phyloP scores from a whole-genome alignment of 1,284 basidiomycete species.

The Cutaneotrichosporon cavernicola region DNA sequence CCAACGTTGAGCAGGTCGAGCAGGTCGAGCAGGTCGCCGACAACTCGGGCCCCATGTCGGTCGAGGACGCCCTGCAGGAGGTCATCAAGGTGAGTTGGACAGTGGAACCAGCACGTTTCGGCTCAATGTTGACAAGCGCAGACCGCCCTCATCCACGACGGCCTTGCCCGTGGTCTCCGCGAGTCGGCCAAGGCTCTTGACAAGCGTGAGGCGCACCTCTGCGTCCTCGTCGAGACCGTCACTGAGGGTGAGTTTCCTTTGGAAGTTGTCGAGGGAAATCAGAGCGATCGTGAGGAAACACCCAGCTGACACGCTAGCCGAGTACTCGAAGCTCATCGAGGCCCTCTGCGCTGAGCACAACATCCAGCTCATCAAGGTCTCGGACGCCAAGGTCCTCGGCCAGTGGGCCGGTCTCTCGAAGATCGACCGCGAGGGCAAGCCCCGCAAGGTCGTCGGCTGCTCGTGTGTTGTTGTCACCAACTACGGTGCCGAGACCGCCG shows the following conservation, averaged over 20 bases:
- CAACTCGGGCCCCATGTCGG: constrained; percentile 85
- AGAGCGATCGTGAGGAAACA: not conserved
- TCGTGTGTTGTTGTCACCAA: constrained; percentile 98
- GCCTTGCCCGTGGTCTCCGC: constrained; percentile 94
- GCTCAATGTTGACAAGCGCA: not conserved
- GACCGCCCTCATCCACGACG: constrained; percentile 65
- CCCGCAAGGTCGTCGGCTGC: constrained; percentile 93
- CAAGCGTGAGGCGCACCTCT: constrained; percentile 97
- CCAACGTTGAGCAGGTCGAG: constrained; percentile 61
- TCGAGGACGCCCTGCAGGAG: constrained; percentile 97
- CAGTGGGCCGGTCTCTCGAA: constrained; percentile 99
- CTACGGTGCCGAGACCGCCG: constrained; percentile 93
- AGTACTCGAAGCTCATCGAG: constrained; percentile 99
- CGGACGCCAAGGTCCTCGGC: constrained; percentile 93
- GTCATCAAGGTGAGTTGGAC: constrained; percentile 60
- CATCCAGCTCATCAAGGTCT: constrained; percentile 98
- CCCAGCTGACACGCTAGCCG: constrained; percentile 58
- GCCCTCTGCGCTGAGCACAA: constrained; percentile 98
- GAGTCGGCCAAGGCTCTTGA: constrained; percentile 98
- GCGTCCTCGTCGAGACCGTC: constrained; percentile 98
- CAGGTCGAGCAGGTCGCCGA: constrained; percentile 65
- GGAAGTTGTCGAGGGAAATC: too few relatives aligned
- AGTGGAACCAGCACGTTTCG: not conserved
- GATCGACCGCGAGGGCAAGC: constrained; percentile 98
- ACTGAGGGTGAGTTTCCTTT: constrained; percentile 64